Base-by-base conservation (phyloP, 371 early-diverging fungal genomes). In the Zychaea mexicana region DNA sequence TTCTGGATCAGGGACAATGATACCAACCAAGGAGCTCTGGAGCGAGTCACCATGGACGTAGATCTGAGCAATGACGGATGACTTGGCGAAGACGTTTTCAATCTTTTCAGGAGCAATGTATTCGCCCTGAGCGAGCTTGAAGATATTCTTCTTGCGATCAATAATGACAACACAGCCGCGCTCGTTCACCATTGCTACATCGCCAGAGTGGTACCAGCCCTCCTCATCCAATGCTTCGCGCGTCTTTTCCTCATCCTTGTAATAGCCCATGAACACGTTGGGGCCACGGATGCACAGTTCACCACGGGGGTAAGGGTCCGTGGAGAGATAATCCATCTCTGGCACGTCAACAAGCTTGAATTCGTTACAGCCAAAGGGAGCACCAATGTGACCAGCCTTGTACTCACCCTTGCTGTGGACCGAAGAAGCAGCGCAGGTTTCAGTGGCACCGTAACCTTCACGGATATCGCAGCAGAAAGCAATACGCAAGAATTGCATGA, bases 41-140 rank as follows among this genome's bases (percentile, higher is more conserved):
- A 92, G 71, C 36, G 94, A 89, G 67, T 96, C 95, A 54, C 98
- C 98, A 70, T 95, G 90, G 3, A 97, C 86, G 54, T 65, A 78
- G 47, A 86, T 72, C 62, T 94, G 93, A 46, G 85, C 83, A n/a
- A 94, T 69, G 10, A 88, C 61, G 27, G 78, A 68, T 62, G 81
- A 68, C 67, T 83, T 81, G 33, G 75, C 61, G 69, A 81, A 90
- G 5, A 88, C 80, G 61, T 85, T 87, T 74, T 97, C 97, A 27
- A 96, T 87, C 72, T 96, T 98, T 73, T 99, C 99, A 3, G 98
- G 99, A 0, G 97, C 96, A 67, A 99, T 88, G 80, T 98, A 99
- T 82, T 99, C 99, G 63, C 89, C 90, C 66, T 90, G 90, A 10
- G 87, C 75, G 45, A 95, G 85, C 85, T 99, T 99, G 87, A 99